Evolutionary conservation across 805 yeast genomes (phyloP), one percentile per base, ranked within the genome.

Genomic region (Schwanniomyces pseudopolymorphus): DNA sequence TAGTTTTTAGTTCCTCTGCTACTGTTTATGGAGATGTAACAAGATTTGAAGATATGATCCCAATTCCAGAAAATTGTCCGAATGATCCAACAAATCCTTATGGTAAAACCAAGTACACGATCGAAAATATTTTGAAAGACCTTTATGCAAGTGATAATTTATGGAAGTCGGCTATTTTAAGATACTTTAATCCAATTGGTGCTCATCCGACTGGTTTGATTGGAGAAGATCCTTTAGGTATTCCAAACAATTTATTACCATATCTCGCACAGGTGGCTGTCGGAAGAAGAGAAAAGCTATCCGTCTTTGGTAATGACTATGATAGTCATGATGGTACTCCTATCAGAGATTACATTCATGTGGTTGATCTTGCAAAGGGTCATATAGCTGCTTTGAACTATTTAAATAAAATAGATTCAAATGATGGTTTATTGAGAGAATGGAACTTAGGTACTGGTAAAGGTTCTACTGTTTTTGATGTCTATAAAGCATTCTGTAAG

Each of bases 401-500:
- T 60, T 72, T 87, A 42, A 53, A 56, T n/a, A 49, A 49, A 4
- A 39, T 60, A 20, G 64, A 70, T 27, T 44, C 48, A 1, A 51
- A 55, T 7, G 52, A 61, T 14, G 88, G 87, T 6, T 68, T 80
- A 43, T 82, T 77, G 57, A 75, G 90, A 44, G 92, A 81, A 61
- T 87, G 94, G 94, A 87, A 87, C 60, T 75, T 87, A 47, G 95
- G 95, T 37, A 81, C 91, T 11, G 95, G 95, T 25, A 78, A 69
- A 21, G 95, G 95, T n/a, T 72, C 84, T 9, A 85, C 92, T 1
- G 95, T 87, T 4, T 71, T 85, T 47, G 90, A 87, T 54, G 83
- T 87, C 37, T 76, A 81, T 57, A 60, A 76, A 45, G 83, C 87
- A 1, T 87, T 87, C 63, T 74, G 80, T 56, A 72, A 74, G 43